Conservation (phyloP, 352 stramenopile species). For the Pythium guiyangense region DNA sequence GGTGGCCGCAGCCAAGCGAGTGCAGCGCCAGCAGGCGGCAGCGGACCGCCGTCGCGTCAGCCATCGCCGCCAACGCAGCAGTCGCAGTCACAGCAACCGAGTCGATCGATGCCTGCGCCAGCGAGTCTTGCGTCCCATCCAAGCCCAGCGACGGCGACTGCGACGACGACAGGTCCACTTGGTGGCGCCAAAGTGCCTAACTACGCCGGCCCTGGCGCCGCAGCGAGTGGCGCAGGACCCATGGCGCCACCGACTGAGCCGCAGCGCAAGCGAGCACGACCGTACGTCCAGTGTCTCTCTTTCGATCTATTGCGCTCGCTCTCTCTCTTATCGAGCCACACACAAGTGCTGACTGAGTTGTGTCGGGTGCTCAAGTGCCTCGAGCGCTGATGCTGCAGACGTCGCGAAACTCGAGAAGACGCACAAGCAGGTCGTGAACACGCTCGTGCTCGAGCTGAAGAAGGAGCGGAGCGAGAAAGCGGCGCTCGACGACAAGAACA, state of each 20-base stretch:
- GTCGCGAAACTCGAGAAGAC: conserved; percentile 21
- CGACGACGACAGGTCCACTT: neutral
- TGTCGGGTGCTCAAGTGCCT: conserved; percentile 6
- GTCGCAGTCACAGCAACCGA: neutral
- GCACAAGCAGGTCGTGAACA: conserved; percentile 37
- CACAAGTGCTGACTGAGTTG: conserved; percentile 1
- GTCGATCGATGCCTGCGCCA: neutral
- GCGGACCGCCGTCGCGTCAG: neutral
- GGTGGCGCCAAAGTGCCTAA: neutral
- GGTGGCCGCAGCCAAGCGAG: neutral
- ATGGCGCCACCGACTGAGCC: conserved; percentile 5
- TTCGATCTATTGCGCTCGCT: neutral
- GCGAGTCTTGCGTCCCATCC: neutral
- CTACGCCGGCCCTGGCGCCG: neutral
- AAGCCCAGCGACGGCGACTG: neutral
- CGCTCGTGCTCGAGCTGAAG: conserved; percentile 52
- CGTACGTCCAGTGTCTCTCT: conserved; percentile 23
- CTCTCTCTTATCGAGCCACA: neutral
- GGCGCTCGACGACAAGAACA: conserved; percentile 63
- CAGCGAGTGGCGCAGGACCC: neutral
- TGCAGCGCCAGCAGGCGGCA: neutral
- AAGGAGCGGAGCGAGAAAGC: conserved; percentile 45
- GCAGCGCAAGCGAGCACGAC: conserved; percentile 36
- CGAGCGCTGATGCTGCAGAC: conserved; percentile 16
- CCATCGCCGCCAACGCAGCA: neutral